Percentiles rank a stretch among this genome's conserved stretches.
phyloP scores from a whole-genome alignment of 768 basidiomycete species.

The Rhodosporidiobolus odoratus region DNA sequence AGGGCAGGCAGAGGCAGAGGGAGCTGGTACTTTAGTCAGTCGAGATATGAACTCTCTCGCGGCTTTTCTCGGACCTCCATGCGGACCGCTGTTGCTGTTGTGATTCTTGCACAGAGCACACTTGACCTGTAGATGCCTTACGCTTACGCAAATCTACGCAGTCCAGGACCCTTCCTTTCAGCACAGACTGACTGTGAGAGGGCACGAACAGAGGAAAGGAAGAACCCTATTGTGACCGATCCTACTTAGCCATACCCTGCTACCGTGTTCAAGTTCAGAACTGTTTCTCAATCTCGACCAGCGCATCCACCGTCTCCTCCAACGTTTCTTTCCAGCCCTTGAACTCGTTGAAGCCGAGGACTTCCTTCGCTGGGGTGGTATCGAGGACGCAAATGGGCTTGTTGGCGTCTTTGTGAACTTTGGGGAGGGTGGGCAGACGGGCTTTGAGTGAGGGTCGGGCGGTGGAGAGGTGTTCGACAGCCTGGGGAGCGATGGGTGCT shows the following conservation, averaged over 20 bases:
- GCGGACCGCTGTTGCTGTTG: background rate
- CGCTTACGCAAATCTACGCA: too few relatives aligned
- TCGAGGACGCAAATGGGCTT: constrained; percentile 35
- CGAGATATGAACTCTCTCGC: too few relatives aligned
- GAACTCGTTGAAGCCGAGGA: constrained; percentile 31
- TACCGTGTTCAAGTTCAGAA: background rate
- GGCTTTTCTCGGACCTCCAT: too few relatives aligned
- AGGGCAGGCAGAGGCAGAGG: background rate
- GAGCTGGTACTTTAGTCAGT: background rate
- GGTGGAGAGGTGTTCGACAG: constrained; percentile 16
- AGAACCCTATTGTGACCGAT: background rate
- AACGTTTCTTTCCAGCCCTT: constrained; percentile 31
- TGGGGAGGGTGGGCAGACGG: constrained; percentile 32
- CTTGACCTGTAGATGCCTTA: too few relatives aligned
- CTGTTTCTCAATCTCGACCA: constrained; percentile 36
- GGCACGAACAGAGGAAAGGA: background rate
- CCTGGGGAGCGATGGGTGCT: constrained; percentile 11
- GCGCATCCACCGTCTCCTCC: constrained; percentile 31
- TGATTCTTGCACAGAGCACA: too few relatives aligned
- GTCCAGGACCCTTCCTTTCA: too few relatives aligned
- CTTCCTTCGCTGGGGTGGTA: constrained; percentile 21
- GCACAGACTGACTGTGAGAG: too few relatives aligned
- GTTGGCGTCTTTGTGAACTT: constrained; percentile 6
- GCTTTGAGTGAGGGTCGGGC: constrained; percentile 20
- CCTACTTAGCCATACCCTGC: background rate